A percentile compares a stretch with the other conserved stretches of the same genome.
Conservation (phyloP, 2,329 filamentous ascomycete genomes). For the Stachybotrys echinatus region DNA sequence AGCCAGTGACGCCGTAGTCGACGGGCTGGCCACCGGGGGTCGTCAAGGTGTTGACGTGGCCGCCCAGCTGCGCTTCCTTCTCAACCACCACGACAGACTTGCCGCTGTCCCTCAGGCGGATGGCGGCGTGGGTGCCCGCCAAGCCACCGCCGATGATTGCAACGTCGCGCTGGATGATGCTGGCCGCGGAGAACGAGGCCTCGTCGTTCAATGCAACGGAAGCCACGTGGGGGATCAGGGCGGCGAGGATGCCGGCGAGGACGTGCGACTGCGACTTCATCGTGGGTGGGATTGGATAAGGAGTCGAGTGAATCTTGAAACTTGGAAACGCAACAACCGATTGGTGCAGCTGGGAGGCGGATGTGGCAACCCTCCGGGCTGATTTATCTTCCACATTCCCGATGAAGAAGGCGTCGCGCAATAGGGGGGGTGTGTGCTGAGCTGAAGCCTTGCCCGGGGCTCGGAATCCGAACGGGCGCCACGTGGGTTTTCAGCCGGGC, state of each 20-base stretch:
- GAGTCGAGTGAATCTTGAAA: not conserved
- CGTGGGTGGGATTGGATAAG: not conserved
- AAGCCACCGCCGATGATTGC: slow-evolving; percentile 36
- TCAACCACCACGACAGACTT: slow-evolving; percentile 34
- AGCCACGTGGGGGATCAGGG: not conserved
- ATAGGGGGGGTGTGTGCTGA: not conserved
- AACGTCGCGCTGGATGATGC: slow-evolving; percentile 12
- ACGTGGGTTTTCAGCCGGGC: not conserved
- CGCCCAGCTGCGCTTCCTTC: slow-evolving; percentile 27
- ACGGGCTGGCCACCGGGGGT: slow-evolving; percentile 15
- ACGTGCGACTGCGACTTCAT: not conserved
- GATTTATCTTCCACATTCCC: not conserved
- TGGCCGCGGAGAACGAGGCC: not conserved
- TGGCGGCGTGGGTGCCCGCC: slow-evolving; percentile 32
- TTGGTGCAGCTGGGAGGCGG: not conserved
- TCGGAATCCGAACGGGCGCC: not conserved
- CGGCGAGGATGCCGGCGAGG: not conserved
- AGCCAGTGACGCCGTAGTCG: slow-evolving; percentile 17
- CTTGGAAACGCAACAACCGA: not conserved
- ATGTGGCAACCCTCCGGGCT: not conserved
- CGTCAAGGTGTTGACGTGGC: slow-evolving; percentile 30
- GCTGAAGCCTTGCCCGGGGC: not conserved
- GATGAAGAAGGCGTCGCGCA: not conserved
- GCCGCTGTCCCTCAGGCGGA: slow-evolving; percentile 28
- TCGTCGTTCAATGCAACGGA: not conserved